These are phyloP conservation scores for Penicillium sp. DNA, from an alignment of 2,329 filamentous ascomycete genomes.

Conservation along the genomic window DNA sequence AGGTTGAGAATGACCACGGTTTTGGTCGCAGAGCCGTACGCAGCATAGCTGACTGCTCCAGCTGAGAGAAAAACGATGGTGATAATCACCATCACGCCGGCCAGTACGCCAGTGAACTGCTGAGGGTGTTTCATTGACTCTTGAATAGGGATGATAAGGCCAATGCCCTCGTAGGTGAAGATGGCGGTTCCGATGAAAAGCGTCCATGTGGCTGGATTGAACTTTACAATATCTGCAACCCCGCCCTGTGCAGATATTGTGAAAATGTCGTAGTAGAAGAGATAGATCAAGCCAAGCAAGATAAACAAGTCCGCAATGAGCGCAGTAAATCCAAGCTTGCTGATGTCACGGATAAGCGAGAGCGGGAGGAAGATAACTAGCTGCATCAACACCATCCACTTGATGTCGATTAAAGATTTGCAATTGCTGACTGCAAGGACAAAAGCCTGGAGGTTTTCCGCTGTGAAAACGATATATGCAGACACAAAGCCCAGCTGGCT, in stretches of 20 bases:
- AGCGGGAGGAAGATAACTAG: constrained; percentile 94
- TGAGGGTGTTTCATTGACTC: constrained; percentile 91
- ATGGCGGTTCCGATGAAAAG: constrained; percentile 98
- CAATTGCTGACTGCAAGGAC: constrained; percentile 90
- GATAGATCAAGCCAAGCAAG: constrained; percentile 84
- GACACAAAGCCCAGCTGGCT: constrained; percentile 95
- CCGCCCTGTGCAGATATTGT: constrained; percentile 76
- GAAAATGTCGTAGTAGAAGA: constrained; percentile 93
- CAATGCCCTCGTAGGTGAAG: constrained; percentile 98
- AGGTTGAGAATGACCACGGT: constrained; percentile 96
- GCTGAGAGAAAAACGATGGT: constrained; percentile 88
- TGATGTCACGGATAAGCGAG: constrained; percentile 92
- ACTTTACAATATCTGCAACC: constrained; percentile 84
- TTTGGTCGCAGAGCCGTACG: constrained; percentile 92
- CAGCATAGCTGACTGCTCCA: constrained; percentile 92
- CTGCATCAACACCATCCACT: constrained; percentile 90
- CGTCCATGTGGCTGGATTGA: constrained; percentile 93
- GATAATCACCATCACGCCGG: constrained; percentile 92
- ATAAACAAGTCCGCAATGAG: constrained; percentile 95
- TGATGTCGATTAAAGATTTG: constrained; percentile 81
- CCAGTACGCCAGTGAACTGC: constrained; percentile 89
- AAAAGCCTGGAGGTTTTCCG: constrained; percentile 93
- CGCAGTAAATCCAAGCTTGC: constrained; percentile 94
- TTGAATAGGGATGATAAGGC: constrained; percentile 96
- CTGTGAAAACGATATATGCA: constrained; percentile 96